These are phyloP conservation scores for Graphilbum sp. DNA, from an alignment of 2,329 filamentous ascomycete species.

Conservation along the genomic window DNA sequence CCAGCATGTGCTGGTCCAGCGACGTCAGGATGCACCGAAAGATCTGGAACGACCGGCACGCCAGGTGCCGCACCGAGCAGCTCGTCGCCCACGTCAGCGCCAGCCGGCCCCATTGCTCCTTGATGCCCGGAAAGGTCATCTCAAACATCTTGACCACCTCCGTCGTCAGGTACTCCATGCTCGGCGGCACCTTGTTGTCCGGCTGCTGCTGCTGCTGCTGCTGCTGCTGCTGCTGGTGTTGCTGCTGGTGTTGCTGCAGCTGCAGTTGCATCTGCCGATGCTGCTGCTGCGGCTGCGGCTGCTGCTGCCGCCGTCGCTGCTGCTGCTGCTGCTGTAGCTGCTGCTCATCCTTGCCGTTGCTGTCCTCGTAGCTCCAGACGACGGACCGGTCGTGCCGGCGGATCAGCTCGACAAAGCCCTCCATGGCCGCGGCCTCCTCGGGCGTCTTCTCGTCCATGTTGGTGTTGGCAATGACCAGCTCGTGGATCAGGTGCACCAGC, in stretches of 20 bases:
- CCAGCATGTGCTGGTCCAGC: constrained; percentile 83
- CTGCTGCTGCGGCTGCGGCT: no score
- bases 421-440: constrained; percentile 53
- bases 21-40: constrained; percentile 88
- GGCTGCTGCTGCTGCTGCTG: no score
- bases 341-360: constrained; percentile 54
- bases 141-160: constrained; percentile 78
- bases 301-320: constrained; percentile 19
- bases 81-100: constrained; percentile 93
- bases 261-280: no score
- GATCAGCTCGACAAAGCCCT: constrained; percentile 76
- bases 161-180: constrained; percentile 72
- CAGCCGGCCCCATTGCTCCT: constrained; percentile 79
- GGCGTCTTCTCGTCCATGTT: constrained; percentile 47
- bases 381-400: constrained; percentile 71
- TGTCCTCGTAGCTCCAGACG: constrained; percentile 90
- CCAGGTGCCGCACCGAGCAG: constrained; percentile 85
- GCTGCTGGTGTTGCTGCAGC: no score
- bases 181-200: constrained; percentile 64
- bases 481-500: constrained; percentile 93
- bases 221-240: no score
- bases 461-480: constrained; percentile 64
- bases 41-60: constrained; percentile 93
- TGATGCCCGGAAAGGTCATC: constrained; percentile 67
- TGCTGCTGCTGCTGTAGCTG: neutral